Evolutionary conservation across 352 stramenopile species (phyloP).

Genomic region (Globisporangium barbulae): DNA sequence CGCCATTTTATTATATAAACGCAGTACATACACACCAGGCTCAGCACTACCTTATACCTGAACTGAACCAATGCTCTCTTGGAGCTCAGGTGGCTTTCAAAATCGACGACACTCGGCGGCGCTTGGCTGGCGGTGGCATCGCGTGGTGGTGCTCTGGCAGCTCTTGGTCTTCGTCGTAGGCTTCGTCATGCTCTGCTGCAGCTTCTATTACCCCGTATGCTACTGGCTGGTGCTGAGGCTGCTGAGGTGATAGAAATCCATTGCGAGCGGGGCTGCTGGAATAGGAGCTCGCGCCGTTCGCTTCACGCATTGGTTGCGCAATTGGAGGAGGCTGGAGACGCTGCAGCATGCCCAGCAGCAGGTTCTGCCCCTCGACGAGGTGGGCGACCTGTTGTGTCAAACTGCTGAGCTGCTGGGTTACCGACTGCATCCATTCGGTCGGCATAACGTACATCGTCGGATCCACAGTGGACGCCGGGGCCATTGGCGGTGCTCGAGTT

Average conservation of each 20-base stretch:
- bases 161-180: neutral
- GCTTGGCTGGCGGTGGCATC: slow-evolving; percentile 1
- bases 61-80: neutral
- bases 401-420: slow-evolving; percentile 6
- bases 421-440: slow-evolving; percentile 14
- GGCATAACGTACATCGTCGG: neutral
- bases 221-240: neutral
- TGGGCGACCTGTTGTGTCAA: slow-evolving; percentile 13
- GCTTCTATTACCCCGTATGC: neutral
- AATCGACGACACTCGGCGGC: slow-evolving; percentile 1
- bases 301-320: neutral
- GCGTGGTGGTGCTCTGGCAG: neutral
- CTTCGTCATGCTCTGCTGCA: neutral
- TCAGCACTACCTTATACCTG: neutral
- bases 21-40: neutral
- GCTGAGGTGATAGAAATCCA: neutral
- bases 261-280: neutral
- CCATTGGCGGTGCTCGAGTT: neutral
- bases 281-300: neutral
- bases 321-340: slow-evolving; percentile 1
- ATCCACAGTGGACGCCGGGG: neutral
- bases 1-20: neutral
- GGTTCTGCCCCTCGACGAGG: slow-evolving; percentile 12
- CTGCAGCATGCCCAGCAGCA: slow-evolving; percentile 18
- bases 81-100: neutral